Conservation (phyloP, 495 filamentous ascomycete species). For the Filosporella fistucella region DNA sequence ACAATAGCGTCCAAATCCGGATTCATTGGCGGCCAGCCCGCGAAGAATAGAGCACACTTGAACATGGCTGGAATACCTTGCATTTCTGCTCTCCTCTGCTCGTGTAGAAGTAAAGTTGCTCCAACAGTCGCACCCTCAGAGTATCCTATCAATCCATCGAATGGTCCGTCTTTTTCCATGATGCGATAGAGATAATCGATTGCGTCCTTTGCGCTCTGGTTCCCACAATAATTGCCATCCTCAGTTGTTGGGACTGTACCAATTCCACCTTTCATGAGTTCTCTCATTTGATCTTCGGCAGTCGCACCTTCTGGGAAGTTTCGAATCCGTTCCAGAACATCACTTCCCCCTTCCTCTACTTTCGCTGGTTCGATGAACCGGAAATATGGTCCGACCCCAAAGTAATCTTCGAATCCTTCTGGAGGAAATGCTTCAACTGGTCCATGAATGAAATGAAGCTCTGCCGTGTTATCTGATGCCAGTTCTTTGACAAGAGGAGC, state of each 20-base stretch:
- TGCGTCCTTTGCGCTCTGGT: conserved; percentile 23
- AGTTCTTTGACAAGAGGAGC: conserved; percentile 45
- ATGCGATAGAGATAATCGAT: conserved; percentile 29
- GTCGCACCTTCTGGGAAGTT: conserved; percentile 41
- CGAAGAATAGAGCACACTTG: conserved; percentile 52
- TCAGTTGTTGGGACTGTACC: conserved; percentile 28
- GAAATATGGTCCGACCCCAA: conserved; percentile 44
- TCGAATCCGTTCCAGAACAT: conserved; percentile 43
- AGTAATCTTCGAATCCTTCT: conserved; percentile 47
- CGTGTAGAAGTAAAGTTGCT: conserved; percentile 46
- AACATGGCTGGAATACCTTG: conserved; percentile 37
- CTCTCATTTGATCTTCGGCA: conserved; percentile 47
- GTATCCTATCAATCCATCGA: conserved; percentile 49
- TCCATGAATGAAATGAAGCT: conserved; percentile 44
- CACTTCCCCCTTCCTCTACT: conserved; percentile 37
- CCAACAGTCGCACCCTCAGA: conserved; percentile 59
- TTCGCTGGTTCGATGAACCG: conserved; percentile 42
- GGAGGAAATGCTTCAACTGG: conserved; percentile 41
- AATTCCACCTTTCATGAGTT: conserved; percentile 28
- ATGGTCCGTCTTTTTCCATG: conserved; percentile 46
- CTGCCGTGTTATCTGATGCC: conserved; percentile 33
- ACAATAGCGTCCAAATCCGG: conserved; percentile 34
- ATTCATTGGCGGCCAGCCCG: conserved; percentile 47
- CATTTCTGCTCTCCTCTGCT: conserved; percentile 31
- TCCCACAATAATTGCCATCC: conserved; percentile 27